These are phyloP conservation scores for Sutorius australiensis DNA, from an alignment of 768 basidiomycete genomes.

Conservation along the genomic window DNA sequence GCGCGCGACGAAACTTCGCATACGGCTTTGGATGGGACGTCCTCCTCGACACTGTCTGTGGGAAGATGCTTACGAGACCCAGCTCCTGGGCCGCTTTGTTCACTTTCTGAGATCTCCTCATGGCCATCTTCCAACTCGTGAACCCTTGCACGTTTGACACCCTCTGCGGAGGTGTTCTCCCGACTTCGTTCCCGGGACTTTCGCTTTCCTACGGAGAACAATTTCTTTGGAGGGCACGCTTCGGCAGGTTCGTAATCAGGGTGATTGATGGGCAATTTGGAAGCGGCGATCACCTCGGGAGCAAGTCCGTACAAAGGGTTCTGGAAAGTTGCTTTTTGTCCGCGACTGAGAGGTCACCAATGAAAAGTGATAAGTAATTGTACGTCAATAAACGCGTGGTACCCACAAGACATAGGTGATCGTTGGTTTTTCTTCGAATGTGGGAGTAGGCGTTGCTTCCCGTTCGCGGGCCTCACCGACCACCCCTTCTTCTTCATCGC, in stretches of 20 bases:
- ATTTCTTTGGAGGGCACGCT: conserved; percentile 50
- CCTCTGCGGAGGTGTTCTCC: conserved; percentile 9
- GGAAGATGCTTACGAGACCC: background rate
- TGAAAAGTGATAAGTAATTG: background rate
- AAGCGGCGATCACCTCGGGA: conserved; percentile 38
- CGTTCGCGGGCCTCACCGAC: conserved; percentile 33
- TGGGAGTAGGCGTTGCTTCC: conserved; percentile 36
- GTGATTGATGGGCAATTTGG: conserved; percentile 55
- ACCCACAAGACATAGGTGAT: conserved; percentile 75
- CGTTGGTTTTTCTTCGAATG: conserved; percentile 52
- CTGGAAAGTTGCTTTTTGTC: conserved; percentile 55
- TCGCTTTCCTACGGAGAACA: conserved; percentile 42
- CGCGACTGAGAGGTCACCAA: conserved; percentile 48
- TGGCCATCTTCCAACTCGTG: conserved; percentile 3
- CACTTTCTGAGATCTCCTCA: conserved; percentile 12
- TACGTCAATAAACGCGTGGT: background rate
- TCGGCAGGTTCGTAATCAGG: conserved; percentile 62
- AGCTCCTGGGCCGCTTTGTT: conserved; percentile 5
- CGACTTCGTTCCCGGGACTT: conserved; percentile 25
- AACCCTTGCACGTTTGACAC: conserved; percentile 15
- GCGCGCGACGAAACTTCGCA: background rate
- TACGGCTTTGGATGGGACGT: conserved; percentile 4
- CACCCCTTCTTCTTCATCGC: conserved; percentile 34
- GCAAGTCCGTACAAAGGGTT: conserved; percentile 61
- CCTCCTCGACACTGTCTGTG: conserved; percentile 5